These are phyloP conservation scores for Colletotrichum sp. DNA, from an alignment of 2,329 filamentous ascomycete species.

Conservation along the genomic window DNA sequence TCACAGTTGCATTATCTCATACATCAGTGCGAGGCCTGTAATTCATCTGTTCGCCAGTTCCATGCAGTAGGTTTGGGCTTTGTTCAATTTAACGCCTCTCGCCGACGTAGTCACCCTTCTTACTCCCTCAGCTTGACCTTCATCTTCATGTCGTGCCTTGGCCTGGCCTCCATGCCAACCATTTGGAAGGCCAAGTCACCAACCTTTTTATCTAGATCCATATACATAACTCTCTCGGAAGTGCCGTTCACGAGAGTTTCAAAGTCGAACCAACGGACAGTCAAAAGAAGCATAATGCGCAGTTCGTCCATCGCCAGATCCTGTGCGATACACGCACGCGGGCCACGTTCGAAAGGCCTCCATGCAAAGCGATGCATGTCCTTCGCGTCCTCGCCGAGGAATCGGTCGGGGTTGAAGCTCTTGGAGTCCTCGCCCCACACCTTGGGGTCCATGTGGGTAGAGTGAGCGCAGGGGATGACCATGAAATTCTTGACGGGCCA, in stretches of 20 bases:
- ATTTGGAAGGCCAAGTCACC: constrained; percentile 26
- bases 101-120: not conserved
- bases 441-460: constrained; percentile 33
- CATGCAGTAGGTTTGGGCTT: no score
- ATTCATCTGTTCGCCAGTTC: no score
- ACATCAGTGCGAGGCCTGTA: no score
- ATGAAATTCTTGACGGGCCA: constrained; percentile 40
- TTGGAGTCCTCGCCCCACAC: constrained; percentile 40
- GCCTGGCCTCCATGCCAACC: constrained; percentile 21
- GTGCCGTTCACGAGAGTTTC: constrained; percentile 24
- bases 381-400: constrained; percentile 29
- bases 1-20: no score
- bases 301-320: constrained; percentile 37
- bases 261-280: constrained; percentile 28
- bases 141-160: constrained; percentile 17
- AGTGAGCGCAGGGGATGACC: constrained; percentile 21
- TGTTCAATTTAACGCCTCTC: no score
- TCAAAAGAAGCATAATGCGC: constrained; percentile 27
- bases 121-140: constrained; percentile 1
- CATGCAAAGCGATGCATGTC: constrained; percentile 21
- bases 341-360: constrained; percentile 39
- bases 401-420: constrained; percentile 46
- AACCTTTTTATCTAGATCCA: constrained; percentile 27
- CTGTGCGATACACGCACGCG: constrained; percentile 39
- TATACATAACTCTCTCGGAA: constrained; percentile 23